Conservation (phyloP, 2,329 filamentous ascomycete genomes). For the Ceratocystis albifundus region DNA sequence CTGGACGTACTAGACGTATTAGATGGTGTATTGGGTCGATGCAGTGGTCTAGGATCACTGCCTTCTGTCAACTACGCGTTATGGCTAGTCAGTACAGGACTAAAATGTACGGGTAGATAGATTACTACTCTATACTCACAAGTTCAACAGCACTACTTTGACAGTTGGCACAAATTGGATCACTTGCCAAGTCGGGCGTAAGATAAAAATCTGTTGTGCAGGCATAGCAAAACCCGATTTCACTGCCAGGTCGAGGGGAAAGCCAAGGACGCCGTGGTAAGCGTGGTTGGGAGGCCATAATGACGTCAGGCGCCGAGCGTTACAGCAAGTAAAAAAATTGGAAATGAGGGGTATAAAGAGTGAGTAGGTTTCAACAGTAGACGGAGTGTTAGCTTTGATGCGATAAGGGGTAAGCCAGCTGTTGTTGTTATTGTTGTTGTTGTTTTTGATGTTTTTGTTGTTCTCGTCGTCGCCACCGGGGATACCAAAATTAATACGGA, state of each 20-base stretch:
- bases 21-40: background rate
- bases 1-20: background rate
- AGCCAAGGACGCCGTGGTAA: background rate
- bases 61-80: background rate
- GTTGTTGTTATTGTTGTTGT: no score
- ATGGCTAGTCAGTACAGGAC: background rate
- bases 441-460: background rate
- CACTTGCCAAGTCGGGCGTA: constrained; percentile 45
- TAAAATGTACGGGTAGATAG: background rate
- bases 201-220: constrained; percentile 72
- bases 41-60: background rate
- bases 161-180: constrained; percentile 65
- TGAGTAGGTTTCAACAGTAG: background rate
- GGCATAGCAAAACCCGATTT: constrained; percentile 63
- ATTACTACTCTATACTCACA: constrained; percentile 42
- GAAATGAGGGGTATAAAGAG: background rate
- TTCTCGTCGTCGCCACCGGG: background rate
- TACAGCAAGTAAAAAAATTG: background rate
- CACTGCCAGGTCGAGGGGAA: background rate
- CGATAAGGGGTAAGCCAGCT: no score
- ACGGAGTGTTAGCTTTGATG: no score
- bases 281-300: background rate
- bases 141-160: constrained; percentile 72
- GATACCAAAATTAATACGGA: background rate
- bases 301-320: constrained; percentile 2